Percentiles rank a stretch among this genome's conserved stretches.
These are phyloP conservation scores for Sphaerulina populicola DNA, from an alignment of 2,329 filamentous ascomycete genomes.

Conservation along the genomic window DNA sequence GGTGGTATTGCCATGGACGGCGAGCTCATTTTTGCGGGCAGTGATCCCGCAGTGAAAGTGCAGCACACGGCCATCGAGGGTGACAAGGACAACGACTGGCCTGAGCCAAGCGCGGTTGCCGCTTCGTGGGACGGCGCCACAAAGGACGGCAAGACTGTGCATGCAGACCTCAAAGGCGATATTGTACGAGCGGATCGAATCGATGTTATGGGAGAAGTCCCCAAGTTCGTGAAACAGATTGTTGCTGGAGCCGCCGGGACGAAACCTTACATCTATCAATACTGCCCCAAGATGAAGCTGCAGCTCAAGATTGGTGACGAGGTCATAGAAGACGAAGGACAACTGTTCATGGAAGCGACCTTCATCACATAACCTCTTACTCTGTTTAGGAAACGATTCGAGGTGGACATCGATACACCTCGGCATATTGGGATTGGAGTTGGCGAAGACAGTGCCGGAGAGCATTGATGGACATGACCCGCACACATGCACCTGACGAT, in stretches of 20 bases:
- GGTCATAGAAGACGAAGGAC: constrained; percentile 68
- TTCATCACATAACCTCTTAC: constrained; percentile 61
- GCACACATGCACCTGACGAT: constrained; percentile 28
- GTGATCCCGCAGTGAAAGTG: constrained; percentile 53
- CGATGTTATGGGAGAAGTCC: constrained; percentile 94
- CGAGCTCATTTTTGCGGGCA: constrained; percentile 67
- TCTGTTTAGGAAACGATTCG: neutral
- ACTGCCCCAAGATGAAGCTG: constrained; percentile 61
- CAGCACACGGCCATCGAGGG: constrained; percentile 61
- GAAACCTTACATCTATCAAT: constrained; percentile 98
- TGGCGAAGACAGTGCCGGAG: constrained; percentile 59
- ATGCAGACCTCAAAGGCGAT: constrained; percentile 59
- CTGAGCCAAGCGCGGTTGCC: constrained; percentile 67
- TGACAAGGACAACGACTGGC: constrained; percentile 79
- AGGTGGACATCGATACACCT: neutral
- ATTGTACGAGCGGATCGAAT: constrained; percentile 72
- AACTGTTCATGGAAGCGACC: constrained; percentile 81
- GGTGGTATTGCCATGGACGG: constrained; percentile 74
- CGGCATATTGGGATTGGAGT: constrained; percentile 34
- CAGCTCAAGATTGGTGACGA: constrained; percentile 80
- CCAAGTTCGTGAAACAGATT: constrained; percentile 89
- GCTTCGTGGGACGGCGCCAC: constrained; percentile 71
- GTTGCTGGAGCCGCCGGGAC: constrained; percentile 82
- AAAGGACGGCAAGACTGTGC: constrained; percentile 65
- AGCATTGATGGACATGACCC: constrained; percentile 56